Percentiles rank a stretch among this genome's conserved stretches.
phyloP scores from a whole-genome alignment of 176 grass and related monocot genomes.

The Miscanthus lutarioriparius region DNA sequence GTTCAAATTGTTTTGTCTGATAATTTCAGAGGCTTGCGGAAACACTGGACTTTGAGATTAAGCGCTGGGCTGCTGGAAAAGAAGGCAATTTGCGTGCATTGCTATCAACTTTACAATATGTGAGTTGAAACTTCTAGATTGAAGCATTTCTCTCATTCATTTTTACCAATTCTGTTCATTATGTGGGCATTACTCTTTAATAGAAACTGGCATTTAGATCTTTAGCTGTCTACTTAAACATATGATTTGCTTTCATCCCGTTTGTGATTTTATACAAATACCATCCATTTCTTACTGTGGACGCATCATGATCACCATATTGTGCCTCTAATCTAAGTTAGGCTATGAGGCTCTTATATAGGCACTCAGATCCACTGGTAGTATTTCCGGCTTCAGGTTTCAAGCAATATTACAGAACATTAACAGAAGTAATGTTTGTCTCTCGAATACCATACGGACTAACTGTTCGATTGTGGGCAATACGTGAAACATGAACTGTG shows the following conservation, averaged over 20 bases:
- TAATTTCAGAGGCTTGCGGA: conserved; percentile 85
- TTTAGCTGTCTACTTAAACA: neutral
- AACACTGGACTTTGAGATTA: conserved; percentile 94
- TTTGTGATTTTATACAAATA: neutral
- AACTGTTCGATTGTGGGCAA: neutral
- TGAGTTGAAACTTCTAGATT: conserved; percentile 43
- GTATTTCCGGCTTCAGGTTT: neutral
- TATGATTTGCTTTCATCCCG: neutral
- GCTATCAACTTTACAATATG: conserved; percentile 95
- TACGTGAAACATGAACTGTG: neutral
- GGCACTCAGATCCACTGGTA: conserved; percentile 1
- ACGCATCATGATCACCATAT: conserved; percentile 16
- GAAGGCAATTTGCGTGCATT: conserved; percentile 97
- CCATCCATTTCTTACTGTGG: conserved; percentile 3
- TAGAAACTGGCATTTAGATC: neutral
- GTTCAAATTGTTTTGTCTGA: conserved; percentile 26
- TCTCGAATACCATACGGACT: neutral
- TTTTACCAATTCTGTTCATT: conserved; percentile 8
- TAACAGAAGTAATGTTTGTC: neutral
- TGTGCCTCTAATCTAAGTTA: neutral
- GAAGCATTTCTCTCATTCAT: neutral
- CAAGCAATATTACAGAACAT: neutral
- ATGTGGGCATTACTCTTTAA: neutral
- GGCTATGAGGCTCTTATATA: neutral
- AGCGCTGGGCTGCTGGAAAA: conserved; percentile 96